Evolutionary conservation across 108 stramenopile genomes (phyloP).

Genomic region (Discostella pseudostelligera): DNA sequence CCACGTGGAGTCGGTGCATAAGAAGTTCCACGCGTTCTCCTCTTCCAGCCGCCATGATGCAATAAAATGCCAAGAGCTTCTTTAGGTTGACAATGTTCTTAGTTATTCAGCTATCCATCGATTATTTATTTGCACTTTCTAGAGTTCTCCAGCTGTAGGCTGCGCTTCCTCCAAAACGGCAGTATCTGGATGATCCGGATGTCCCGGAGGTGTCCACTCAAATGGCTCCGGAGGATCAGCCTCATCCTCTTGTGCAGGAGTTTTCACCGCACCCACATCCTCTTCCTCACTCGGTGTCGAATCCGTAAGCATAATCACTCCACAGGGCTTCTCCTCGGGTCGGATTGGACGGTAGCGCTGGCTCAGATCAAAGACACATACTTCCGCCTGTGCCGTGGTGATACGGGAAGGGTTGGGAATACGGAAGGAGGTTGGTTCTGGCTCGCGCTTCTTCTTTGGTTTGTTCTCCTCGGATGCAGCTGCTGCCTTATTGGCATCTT

Average conservation of each 20-base stretch:
- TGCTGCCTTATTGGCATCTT: conserved; percentile 50
- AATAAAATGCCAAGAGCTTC: too few relatives aligned
- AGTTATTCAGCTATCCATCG: too few relatives aligned
- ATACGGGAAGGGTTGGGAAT: conserved; percentile 80
- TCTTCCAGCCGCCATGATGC: too few relatives aligned
- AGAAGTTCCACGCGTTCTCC: too few relatives aligned
- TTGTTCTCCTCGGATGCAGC: conserved; percentile 64
- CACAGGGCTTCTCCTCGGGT: conserved; percentile 70
- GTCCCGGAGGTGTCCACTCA: conserved; percentile 79
- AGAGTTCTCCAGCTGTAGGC: conserved; percentile 6
- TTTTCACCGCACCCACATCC: conserved; percentile 78
- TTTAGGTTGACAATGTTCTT: too few relatives aligned
- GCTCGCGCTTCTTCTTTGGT: conserved; percentile 82
- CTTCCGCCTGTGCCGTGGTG: conserved; percentile 71
- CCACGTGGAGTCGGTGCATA: too few relatives aligned
- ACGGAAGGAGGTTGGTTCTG: conserved; percentile 78
- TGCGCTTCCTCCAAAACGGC: conserved; percentile 4
- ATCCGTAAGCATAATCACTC: conserved; percentile 86
- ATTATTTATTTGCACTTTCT: too few relatives aligned
- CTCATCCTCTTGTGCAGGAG: conserved; percentile 86
- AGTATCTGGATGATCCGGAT: conserved; percentile 30
- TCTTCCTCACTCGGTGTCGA: conserved; percentile 84
- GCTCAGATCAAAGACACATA: conserved; percentile 72
- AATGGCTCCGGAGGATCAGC: conserved; percentile 85
- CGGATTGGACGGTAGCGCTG: conserved; percentile 88